A percentile compares a stretch with the other conserved stretches of the same genome.
These are phyloP conservation scores for Pleurotus salmoneostramineus DNA, from an alignment of 768 basidiomycete genomes.

Conservation along the genomic window DNA sequence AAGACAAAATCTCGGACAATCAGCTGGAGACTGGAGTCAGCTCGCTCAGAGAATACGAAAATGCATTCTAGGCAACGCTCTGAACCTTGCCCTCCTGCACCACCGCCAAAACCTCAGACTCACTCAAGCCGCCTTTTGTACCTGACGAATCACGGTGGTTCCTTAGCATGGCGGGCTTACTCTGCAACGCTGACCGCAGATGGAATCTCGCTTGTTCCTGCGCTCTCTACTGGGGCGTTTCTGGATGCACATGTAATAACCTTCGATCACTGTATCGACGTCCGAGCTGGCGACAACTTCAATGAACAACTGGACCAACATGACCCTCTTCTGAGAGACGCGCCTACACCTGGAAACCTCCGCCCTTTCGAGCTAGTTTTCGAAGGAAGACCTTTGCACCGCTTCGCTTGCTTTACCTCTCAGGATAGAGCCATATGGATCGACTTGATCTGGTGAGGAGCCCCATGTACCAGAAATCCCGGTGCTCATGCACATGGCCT, in stretches of 20 bases:
- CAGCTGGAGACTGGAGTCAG: slow-evolving; percentile 18
- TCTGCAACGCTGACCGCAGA: slow-evolving; percentile 25
- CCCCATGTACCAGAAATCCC: slow-evolving; percentile 1
- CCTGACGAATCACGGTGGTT: slow-evolving; percentile 29
- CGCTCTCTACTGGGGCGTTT: slow-evolving; percentile 30
- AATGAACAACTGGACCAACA: slow-evolving; percentile 30
- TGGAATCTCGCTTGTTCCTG: slow-evolving; percentile 44
- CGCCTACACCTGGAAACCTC: slow-evolving; percentile 32
- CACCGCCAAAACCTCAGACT: background rate
- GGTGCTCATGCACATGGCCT: background rate
- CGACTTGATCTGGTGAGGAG: slow-evolving; percentile 64
- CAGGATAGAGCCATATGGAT: slow-evolving; percentile 72
- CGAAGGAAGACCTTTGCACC: slow-evolving; percentile 45
- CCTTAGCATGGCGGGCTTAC: slow-evolving; percentile 46
- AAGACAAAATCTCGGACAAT: slow-evolving; percentile 36
- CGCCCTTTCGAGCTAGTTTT: slow-evolving; percentile 67
- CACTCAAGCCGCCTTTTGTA: slow-evolving; percentile 42
- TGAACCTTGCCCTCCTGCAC: background rate
- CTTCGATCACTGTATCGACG: slow-evolving; percentile 53
- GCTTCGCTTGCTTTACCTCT: slow-evolving; percentile 58
- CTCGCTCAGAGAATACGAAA: slow-evolving; percentile 12
- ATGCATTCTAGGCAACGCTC: background rate
- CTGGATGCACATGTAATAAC: slow-evolving; percentile 34
- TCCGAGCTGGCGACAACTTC: slow-evolving; percentile 51
- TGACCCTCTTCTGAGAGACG: slow-evolving; percentile 27